Evolutionary conservation across 768 basidiomycete species (phyloP), one percentile per base, ranked within the genome.

Genomic region (Atractiella rhizophila): DNA sequence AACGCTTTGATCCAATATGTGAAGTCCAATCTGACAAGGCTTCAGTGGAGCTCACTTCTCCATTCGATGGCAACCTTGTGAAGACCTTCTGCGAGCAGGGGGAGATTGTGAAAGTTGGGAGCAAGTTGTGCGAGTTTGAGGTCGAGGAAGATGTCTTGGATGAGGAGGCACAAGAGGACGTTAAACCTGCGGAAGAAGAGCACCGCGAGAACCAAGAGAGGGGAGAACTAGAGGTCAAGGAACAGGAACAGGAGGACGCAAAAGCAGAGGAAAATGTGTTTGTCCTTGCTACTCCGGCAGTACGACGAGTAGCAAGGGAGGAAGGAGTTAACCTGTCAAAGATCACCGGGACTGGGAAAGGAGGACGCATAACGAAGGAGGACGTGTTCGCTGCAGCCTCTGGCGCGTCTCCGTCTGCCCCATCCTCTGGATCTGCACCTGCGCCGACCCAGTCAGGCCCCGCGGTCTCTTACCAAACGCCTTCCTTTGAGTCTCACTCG

Each of bases 21-120:
- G 3, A 79, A 82, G n/a, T n/a, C n/a, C n/a, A n/a, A 60, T 76
- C 73, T 47, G 80, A 83, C 67, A 83, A 83, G 57, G 80, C 79
- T 1, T 76, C 71, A 57, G 80, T 85, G 20, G 81, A 85, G 57
- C 82, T 86, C 41, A 85, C 81, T 3, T 75, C 74, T 42, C 81
- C 81, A 2, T 82, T 67, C 51, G 74, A 81, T 30, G 81, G 81
- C 5, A 61, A 71, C 25, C 62, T 85, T 35, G 71, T 67, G 46
- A 66, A 76, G 47, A 58, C 83, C 5, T 63, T 79, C 1, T 78
- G 81, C 15, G 60, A 72, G 48, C 78, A 80, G 54, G 81, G 81
- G 16, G 69, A 79, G 54, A 66, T 83, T 15, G 78, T 77, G 16
- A 79, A 79, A 53, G 81, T 83, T 15, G 80, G 82, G 25, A 60